Percentiles rank a stretch among this genome's conserved stretches.
Conservation (phyloP, 495 filamentous ascomycete species). For the Aspergillus haitiensis region DNA sequence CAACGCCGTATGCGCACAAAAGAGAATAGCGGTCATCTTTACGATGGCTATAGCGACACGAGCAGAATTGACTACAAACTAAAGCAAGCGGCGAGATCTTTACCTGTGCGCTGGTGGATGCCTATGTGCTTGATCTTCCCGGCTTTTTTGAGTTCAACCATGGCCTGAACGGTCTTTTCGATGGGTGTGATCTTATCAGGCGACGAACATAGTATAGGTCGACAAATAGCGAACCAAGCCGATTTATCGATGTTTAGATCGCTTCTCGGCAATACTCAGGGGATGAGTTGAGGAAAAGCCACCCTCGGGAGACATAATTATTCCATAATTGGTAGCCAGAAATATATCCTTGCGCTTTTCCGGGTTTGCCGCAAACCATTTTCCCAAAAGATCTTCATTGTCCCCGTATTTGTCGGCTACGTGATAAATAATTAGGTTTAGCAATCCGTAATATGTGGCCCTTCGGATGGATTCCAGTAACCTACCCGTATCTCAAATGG, state of each 20-base stretch:
- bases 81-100: constrained; percentile 35
- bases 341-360: constrained; percentile 60
- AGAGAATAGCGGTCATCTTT: constrained; percentile 25
- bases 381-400: constrained; percentile 49
- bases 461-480: neutral
- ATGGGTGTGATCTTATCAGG: constrained; percentile 52
- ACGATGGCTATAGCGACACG: constrained; percentile 41
- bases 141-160: constrained; percentile 49
- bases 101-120: constrained; percentile 42
- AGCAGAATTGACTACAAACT: constrained; percentile 44
- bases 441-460: no score
- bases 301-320: constrained; percentile 20
- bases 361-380: constrained; percentile 54
- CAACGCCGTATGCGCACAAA: constrained; percentile 29
- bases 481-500: constrained; percentile 57
- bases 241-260: constrained; percentile 51
- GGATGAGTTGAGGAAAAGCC: constrained; percentile 40
- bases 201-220: constrained; percentile 64
- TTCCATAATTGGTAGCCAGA: constrained; percentile 59
- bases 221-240: constrained; percentile 53
- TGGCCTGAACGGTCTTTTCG: constrained; percentile 59
- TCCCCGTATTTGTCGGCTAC: constrained; percentile 50
- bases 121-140: constrained; percentile 62
- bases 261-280: constrained; percentile 53
- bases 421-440: constrained; percentile 8